These are phyloP conservation scores for Cokeromyces recurvatus DNA, from an alignment of 371 early-diverging fungal genomes.

Conservation along the genomic window DNA sequence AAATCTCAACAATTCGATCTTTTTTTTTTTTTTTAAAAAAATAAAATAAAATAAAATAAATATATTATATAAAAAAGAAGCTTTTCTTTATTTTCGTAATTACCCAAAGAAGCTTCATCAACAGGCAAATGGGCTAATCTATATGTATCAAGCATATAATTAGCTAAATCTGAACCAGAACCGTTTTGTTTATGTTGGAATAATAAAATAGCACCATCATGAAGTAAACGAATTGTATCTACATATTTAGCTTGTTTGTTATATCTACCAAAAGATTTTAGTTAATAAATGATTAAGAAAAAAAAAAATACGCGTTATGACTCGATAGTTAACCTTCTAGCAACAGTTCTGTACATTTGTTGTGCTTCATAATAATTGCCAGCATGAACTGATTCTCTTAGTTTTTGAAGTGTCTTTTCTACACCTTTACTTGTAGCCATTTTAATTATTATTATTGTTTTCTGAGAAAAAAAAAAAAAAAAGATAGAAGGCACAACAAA, in stretches of 20 bases:
- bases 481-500: no score
- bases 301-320: not conserved
- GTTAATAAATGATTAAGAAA: not conserved
- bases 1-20: conserved; percentile 58
- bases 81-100: no score
- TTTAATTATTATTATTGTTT: no score
- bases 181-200: conserved; percentile 78
- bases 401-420: conserved; percentile 64
- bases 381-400: conserved; percentile 62
- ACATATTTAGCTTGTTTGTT: conserved; percentile 78
- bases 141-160: conserved; percentile 80
- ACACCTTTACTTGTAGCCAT: conserved; percentile 67
- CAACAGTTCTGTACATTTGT: conserved; percentile 89
- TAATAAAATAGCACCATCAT: conserved; percentile 73
- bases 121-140: conserved; percentile 67
- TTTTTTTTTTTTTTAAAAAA: not conserved
- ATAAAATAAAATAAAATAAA: not conserved
- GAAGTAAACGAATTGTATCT: conserved; percentile 75
- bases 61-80: not conserved
- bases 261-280: conserved; percentile 46
- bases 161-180: conserved; percentile 79
- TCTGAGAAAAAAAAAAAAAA: no score
- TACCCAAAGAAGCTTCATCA: conserved; percentile 66
- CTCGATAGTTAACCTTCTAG: conserved; percentile 60
- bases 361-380: conserved; percentile 92